phyloP scores from a whole-genome alignment of 2,329 filamentous ascomycete species.

The Fusarium sp. region DNA sequence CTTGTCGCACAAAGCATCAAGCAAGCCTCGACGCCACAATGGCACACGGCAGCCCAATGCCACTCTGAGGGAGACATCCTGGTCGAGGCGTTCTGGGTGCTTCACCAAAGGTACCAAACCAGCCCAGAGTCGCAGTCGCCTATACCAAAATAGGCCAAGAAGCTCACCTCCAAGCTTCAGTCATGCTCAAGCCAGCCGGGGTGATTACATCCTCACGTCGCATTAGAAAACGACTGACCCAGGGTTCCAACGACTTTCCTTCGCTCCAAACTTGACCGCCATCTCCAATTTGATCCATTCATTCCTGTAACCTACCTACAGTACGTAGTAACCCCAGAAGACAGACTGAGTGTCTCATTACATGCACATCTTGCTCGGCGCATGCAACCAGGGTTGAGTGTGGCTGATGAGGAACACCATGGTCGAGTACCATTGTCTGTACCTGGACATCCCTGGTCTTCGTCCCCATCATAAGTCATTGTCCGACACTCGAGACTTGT shows the following conservation, averaged over 20 bases:
- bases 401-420: background rate
- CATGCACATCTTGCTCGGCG: background rate
- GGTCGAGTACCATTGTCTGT: background rate
- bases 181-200: background rate
- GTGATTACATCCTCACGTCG: background rate
- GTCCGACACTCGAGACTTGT: background rate
- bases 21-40: slow-evolving; percentile 15
- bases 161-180: background rate
- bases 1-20: slow-evolving; percentile 13
- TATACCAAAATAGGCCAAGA: background rate
- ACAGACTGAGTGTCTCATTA: background rate
- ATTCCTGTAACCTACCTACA: background rate
- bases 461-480: background rate
- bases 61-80: slow-evolving; percentile 6
- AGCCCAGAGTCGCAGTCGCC: background rate
- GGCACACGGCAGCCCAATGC: slow-evolving; percentile 4
- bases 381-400: background rate
- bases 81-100: background rate
- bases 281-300: background rate
- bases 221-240: background rate
- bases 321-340: background rate
- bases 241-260: background rate
- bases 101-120: background rate
- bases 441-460: background rate
- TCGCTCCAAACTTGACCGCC: background rate